A percentile compares a stretch with the other conserved stretches of the same genome.
Conservation (phyloP, 2,329 filamentous ascomycete species). For the Boeremia exigua region DNA sequence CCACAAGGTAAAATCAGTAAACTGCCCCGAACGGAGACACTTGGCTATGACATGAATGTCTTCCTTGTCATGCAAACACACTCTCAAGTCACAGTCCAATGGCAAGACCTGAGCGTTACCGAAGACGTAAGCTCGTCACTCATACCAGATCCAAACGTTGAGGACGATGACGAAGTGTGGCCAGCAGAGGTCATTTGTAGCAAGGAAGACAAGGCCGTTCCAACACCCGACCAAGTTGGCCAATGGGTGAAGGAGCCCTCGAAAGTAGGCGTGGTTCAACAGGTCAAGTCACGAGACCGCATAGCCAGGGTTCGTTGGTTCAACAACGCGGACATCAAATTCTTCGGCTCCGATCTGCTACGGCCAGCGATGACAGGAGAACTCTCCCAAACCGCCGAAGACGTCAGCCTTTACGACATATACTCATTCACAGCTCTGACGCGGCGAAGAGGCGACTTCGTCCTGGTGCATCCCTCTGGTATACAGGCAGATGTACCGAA, state of each 20-base stretch:
- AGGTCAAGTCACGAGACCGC: slow-evolving; percentile 61
- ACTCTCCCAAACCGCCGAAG: slow-evolving; percentile 52
- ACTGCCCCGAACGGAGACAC: slow-evolving; percentile 55
- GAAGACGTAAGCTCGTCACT: slow-evolving; percentile 54
- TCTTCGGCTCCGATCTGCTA: slow-evolving; percentile 47
- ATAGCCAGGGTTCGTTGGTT: slow-evolving; percentile 65
- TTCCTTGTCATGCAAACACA: slow-evolving; percentile 58
- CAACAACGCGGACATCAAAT: slow-evolving; percentile 39
- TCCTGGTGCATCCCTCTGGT: slow-evolving; percentile 52
- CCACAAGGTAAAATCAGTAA: slow-evolving; percentile 51
- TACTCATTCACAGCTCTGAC: slow-evolving; percentile 57
- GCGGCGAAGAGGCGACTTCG: slow-evolving; percentile 59
- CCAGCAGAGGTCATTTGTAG: slow-evolving; percentile 62
- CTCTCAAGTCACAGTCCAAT: slow-evolving; percentile 61
- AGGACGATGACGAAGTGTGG: slow-evolving; percentile 63
- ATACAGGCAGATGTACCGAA: slow-evolving; percentile 15
- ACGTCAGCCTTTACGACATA: slow-evolving; percentile 66
- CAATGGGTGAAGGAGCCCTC: slow-evolving; percentile 50
- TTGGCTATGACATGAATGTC: slow-evolving; percentile 66
- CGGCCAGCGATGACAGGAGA: slow-evolving; percentile 52
- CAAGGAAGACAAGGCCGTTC: slow-evolving; percentile 45
- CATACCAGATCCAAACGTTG: slow-evolving; percentile 58
- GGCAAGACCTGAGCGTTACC: slow-evolving; percentile 64
- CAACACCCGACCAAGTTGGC: slow-evolving; percentile 15
- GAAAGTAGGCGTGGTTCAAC: slow-evolving; percentile 63